A percentile compares a stretch with the other conserved stretches of the same genome.
phyloP scores from a whole-genome alignment of 345 rosid genomes.

The Citrus mangshanensis region DNA sequence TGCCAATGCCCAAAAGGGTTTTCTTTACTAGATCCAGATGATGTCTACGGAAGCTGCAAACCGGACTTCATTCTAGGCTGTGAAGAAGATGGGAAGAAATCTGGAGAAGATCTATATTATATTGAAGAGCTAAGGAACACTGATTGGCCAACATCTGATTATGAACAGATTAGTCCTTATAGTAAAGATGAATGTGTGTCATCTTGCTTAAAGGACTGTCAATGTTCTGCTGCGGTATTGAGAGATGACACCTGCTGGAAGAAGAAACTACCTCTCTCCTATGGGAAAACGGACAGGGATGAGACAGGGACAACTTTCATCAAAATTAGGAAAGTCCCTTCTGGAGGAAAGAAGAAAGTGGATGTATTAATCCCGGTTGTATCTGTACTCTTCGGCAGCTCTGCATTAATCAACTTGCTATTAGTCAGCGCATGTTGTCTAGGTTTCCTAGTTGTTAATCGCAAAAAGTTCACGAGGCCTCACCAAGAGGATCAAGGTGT shows the following conservation, averaged over 20 bases:
- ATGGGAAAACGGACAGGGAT: constrained; percentile 19
- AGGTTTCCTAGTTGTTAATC: not conserved
- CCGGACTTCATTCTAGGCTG: constrained; percentile 12
- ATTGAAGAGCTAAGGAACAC: constrained; percentile 4
- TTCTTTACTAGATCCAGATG: constrained; percentile 24
- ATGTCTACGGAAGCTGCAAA: constrained; percentile 30
- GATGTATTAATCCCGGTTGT: not conserved
- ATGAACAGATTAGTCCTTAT: constrained; percentile 7
- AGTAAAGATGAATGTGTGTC: constrained; percentile 22
- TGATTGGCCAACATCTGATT: constrained; percentile 36
- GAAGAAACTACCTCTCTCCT: constrained; percentile 40
- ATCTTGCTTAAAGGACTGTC: constrained; percentile 39
- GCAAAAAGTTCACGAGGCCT: not conserved
- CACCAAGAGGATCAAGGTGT: not conserved
- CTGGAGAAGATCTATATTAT: constrained; percentile 19
- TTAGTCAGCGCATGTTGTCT: constrained; percentile 12
- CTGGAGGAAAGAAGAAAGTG: not conserved
- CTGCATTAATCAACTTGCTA: constrained; percentile 15
- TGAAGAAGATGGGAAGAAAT: constrained; percentile 9
- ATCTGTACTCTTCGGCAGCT: constrained; percentile 20
- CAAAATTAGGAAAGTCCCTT: constrained; percentile 18
- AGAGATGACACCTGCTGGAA: constrained; percentile 22
- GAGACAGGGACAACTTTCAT: constrained; percentile 12
- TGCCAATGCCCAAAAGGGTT: constrained; percentile 33
- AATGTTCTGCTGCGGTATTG: constrained; percentile 28